A percentile compares a stretch with the other conserved stretches of the same genome.
phyloP scores from a whole-genome alignment of 2,329 filamentous ascomycete genomes.

The Aspergillus fischeri region DNA sequence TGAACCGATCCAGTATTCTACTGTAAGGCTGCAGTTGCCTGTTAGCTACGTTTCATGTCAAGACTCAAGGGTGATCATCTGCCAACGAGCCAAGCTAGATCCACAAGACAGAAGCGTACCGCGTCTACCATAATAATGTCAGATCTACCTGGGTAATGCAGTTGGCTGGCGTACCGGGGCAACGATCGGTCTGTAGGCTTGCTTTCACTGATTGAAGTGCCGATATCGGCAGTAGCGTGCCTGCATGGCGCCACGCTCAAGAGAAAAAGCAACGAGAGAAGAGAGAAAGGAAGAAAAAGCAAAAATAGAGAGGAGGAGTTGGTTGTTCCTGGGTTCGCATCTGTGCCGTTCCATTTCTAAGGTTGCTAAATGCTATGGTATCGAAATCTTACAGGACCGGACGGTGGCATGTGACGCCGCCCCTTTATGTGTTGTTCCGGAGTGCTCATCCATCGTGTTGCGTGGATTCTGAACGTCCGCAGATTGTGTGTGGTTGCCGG shows the following conservation, averaged over 20 bases:
- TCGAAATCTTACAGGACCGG: background rate
- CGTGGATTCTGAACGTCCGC: background rate
- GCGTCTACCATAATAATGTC: background rate
- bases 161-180: background rate
- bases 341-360: background rate
- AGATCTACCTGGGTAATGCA: background rate
- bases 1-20: background rate
- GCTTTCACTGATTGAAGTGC: background rate
- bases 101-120: background rate
- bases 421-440: background rate
- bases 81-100: background rate
- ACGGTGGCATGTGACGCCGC: background rate
- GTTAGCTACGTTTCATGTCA: background rate
- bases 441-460: background rate
- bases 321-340: background rate
- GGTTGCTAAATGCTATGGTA: background rate
- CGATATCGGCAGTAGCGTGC: background rate
- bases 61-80: background rate
- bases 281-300: background rate
- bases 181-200: background rate
- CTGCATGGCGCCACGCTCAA: background rate
- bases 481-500: background rate
- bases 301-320: background rate
- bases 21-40: background rate
- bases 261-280: no score